A percentile compares a stretch with the other conserved stretches of the same genome.
These are phyloP conservation scores for Neurospora sp. DNA, from an alignment of 495 filamentous ascomycete species.

Conservation along the genomic window DNA sequence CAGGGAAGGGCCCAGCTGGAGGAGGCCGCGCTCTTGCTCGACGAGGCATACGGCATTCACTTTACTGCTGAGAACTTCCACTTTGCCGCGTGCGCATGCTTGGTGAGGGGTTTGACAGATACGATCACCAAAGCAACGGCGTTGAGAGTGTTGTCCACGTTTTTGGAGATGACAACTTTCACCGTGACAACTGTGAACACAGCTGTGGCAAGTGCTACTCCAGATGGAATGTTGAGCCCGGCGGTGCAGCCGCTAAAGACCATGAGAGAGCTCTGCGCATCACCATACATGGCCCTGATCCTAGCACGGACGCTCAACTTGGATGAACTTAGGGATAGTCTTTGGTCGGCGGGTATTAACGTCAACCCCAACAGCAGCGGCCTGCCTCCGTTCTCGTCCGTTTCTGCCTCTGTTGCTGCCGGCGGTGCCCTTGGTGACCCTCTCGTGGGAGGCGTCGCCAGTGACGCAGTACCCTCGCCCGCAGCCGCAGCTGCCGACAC, in stretches of 20 bases:
- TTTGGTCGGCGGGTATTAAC: constrained; percentile 40
- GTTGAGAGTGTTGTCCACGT: constrained; percentile 45
- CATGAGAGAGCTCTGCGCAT: constrained; percentile 25
- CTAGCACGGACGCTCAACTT: constrained; percentile 33
- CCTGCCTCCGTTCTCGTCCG: constrained; percentile 5
- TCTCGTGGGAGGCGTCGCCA: not conserved
- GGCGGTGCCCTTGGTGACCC: not conserved
- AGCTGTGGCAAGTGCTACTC: constrained; percentile 4
- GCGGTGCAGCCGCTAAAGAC: constrained; percentile 1
- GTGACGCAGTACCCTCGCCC: constrained; percentile 14
- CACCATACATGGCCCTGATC: constrained; percentile 43
- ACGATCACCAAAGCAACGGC: constrained; percentile 44
- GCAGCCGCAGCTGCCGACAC: not conserved
- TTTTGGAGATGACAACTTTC: constrained; percentile 46
- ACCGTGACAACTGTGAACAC: constrained; percentile 6
- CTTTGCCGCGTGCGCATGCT: constrained; percentile 48
- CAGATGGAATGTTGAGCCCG: constrained; percentile 7
- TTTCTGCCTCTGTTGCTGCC: not conserved
- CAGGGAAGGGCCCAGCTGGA: constrained; percentile 47
- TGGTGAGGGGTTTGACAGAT: constrained; percentile 51
- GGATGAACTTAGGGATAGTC: constrained; percentile 40
- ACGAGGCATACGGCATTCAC: constrained; percentile 51
- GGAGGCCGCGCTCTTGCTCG: constrained; percentile 45
- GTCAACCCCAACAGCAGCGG: constrained; percentile 18
- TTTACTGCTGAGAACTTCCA: constrained; percentile 56